These are phyloP conservation scores for Phytophthora citrophthora DNA, from an alignment of 352 stramenopile genomes.

Conservation along the genomic window DNA sequence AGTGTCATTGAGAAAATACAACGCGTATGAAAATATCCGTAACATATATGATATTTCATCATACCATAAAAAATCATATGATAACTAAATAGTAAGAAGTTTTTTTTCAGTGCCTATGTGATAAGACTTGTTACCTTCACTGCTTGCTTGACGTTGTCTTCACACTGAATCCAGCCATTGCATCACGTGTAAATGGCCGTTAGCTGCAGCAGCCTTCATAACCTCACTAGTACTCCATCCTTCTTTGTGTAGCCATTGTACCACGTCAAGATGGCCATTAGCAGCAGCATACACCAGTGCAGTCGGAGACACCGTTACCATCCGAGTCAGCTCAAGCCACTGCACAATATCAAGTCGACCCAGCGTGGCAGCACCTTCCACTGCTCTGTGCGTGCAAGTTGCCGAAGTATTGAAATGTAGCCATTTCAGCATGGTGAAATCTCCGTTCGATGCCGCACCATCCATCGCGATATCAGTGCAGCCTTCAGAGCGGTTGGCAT, in stretches of 20 bases:
- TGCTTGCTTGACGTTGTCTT: no score
- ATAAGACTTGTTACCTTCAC: no score
- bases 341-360: constrained; percentile 4
- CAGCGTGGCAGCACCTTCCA: background rate
- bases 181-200: background rate
- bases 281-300: constrained; percentile 1
- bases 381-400: background rate
- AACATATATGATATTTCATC: no score
- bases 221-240: background rate
- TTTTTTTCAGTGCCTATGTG: no score
- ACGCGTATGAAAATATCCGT: no score
- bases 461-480: constrained; percentile 1
- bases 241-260: constrained; percentile 1
- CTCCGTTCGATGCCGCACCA: background rate
- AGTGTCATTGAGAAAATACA: no score
- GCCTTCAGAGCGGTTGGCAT: background rate
- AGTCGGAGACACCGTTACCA: background rate
- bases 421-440: constrained; percentile 1
- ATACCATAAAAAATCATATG: no score
- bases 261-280: background rate
- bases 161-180: background rate
- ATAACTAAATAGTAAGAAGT: no score
- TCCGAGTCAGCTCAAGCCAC: background rate
- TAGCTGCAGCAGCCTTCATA: background rate
- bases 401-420: background rate